Percentiles rank a stretch among this genome's conserved stretches.
These are phyloP conservation scores for Arthroderma uncinatum DNA, from an alignment of 2,329 filamentous ascomycete species.

Conservation along the genomic window DNA sequence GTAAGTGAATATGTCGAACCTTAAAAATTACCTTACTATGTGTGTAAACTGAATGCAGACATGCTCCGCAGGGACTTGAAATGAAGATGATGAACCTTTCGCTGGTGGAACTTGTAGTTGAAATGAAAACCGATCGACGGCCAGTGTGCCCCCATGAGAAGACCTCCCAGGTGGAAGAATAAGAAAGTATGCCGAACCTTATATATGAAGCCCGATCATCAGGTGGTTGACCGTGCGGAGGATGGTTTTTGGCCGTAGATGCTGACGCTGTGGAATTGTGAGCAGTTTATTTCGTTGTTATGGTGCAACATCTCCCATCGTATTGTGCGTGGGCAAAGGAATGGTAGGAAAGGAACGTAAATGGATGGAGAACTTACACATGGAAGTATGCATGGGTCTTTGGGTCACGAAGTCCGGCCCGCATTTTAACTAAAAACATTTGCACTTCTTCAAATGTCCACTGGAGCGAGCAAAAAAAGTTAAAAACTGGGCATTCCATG, in stretches of 20 bases:
- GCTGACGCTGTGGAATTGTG: conserved; percentile 3
- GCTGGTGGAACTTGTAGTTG: background rate
- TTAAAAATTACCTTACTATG: background rate
- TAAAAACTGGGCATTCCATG: background rate
- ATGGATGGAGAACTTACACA: background rate
- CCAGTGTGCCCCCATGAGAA: background rate
- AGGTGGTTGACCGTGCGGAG: background rate
- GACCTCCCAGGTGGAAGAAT: background rate
- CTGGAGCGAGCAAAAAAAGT: conserved; percentile 8
- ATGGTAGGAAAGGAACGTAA: background rate
- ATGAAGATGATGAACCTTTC: background rate
- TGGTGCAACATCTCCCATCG: background rate
- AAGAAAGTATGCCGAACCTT: background rate
- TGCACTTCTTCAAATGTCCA: conserved; percentile 20
- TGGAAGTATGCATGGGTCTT: conserved; percentile 16
- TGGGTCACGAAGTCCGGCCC: conserved; percentile 16
- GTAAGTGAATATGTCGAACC: background rate
- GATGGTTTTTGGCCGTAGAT: background rate
- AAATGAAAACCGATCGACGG: background rate
- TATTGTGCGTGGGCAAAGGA: background rate
- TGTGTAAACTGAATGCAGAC: background rate
- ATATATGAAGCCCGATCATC: background rate
- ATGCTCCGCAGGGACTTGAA: background rate
- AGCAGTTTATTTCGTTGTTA: background rate
- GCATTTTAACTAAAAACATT: conserved; percentile 19